phyloP scores from a whole-genome alignment of 2,329 filamentous ascomycete species.

The Verticillium tricorpus region DNA sequence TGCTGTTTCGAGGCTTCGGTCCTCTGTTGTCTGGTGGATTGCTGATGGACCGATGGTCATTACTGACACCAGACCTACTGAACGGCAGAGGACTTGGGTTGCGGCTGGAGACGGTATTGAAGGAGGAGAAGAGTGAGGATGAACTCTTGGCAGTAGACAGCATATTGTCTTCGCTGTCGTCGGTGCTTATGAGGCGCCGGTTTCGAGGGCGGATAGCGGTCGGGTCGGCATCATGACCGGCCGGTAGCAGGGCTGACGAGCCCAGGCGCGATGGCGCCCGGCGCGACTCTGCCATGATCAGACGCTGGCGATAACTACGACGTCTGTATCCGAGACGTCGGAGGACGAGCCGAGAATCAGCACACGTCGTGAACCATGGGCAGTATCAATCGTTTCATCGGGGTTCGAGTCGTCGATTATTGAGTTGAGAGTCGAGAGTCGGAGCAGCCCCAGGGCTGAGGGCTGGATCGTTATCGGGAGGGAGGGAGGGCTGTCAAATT shows the following conservation, averaged over 20 bases:
- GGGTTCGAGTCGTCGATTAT: not conserved
- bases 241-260: slow-evolving; percentile 40
- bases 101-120: slow-evolving; percentile 35
- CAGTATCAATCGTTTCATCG: not conserved
- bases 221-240: slow-evolving; percentile 35
- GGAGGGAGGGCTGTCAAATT: not conserved
- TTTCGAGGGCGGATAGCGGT: slow-evolving; percentile 44
- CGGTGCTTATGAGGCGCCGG: slow-evolving; percentile 35
- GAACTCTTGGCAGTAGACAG: slow-evolving; percentile 19
- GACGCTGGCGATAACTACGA: slow-evolving; percentile 3
- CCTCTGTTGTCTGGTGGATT: not conserved
- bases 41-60: slow-evolving; percentile 18
- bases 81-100: slow-evolving; percentile 45
- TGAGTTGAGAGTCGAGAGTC: not conserved
- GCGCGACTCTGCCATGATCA: slow-evolving; percentile 13
- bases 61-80: slow-evolving; percentile 25
- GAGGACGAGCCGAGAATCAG: slow-evolving; percentile 7
- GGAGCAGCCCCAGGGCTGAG: not conserved
- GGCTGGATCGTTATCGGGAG: not conserved
- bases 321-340: slow-evolving; percentile 7
- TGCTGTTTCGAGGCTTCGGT: not conserved
- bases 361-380: slow-evolving; percentile 1
- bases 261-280: slow-evolving; percentile 32
- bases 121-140: slow-evolving; percentile 16
- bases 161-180: slow-evolving; percentile 19